These are phyloP conservation scores for Aureobasidium sp. DNA, from an alignment of 2,329 filamentous ascomycete genomes.

Conservation along the genomic window DNA sequence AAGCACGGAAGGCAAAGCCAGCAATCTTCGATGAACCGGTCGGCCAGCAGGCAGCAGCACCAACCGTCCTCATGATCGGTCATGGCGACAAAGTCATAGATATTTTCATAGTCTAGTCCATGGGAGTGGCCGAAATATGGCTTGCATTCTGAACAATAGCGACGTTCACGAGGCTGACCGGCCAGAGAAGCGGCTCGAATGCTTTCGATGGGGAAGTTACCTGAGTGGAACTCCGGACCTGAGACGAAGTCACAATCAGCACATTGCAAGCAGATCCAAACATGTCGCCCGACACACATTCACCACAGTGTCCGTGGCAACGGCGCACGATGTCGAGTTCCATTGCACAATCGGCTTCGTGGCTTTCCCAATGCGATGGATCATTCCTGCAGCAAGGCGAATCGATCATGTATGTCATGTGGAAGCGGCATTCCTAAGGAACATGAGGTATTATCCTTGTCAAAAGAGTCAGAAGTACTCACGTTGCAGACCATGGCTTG, in stretches of 20 bases:
- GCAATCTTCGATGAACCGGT: background rate
- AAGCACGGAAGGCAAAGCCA: conserved; percentile 14
- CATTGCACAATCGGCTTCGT: background rate
- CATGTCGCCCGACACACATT: background rate
- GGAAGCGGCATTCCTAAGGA: conserved; percentile 9
- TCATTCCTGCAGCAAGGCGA: background rate
- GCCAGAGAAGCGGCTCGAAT: background rate
- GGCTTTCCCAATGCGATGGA: background rate
- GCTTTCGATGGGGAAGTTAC: conserved; percentile 2
- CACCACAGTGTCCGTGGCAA: background rate
- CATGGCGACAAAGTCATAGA: background rate
- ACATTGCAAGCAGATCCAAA: no score
- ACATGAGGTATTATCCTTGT: background rate
- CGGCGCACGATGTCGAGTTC: background rate
- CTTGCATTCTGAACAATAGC: background rate
- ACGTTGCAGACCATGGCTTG: conserved; percentile 17
- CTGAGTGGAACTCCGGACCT: conserved; percentile 1
- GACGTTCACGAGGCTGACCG: background rate
- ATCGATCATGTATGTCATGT: conserved; percentile 1
- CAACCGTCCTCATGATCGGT: background rate
- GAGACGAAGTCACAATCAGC: background rate
- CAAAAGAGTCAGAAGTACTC: background rate
- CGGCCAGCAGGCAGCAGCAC: background rate
- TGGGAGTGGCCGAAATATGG: background rate
- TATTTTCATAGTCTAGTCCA: no score